Conservation (phyloP, 495 filamentous ascomycete genomes). For the Penicillium ochrochloron region DNA sequence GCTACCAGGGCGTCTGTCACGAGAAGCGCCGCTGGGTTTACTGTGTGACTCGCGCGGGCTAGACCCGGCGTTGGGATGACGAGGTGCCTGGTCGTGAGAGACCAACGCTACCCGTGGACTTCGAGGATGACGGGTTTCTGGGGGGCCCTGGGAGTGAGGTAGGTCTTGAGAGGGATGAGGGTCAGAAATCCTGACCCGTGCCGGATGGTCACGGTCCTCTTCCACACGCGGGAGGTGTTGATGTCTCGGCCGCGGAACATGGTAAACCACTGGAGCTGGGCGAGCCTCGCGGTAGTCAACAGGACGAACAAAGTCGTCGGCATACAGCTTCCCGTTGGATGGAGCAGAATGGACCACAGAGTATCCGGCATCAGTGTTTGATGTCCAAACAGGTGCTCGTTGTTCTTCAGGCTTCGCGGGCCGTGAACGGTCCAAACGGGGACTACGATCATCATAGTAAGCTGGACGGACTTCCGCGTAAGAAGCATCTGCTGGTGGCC, state of each 20-base stretch:
- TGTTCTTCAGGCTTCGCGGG: constrained; percentile 19
- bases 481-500: constrained; percentile 19
- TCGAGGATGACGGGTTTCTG: constrained; percentile 18
- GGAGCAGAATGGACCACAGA: constrained; percentile 23
- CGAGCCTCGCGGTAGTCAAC: constrained; percentile 38
- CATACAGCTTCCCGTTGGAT: constrained; percentile 37
- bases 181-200: constrained; percentile 19
- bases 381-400: constrained; percentile 18
- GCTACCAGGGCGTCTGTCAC: constrained; percentile 27
- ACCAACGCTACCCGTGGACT: constrained; percentile 18
- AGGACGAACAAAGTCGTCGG: constrained; percentile 45
- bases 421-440: constrained; percentile 20
- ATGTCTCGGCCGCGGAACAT: constrained; percentile 21
- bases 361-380: constrained; percentile 23
- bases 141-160: constrained; percentile 20
- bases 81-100: constrained; percentile 21
- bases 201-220: constrained; percentile 23
- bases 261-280: constrained; percentile 31
- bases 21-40: constrained; percentile 18
- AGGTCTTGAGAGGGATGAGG: constrained; percentile 22
- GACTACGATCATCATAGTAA: constrained; percentile 30
- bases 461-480: constrained; percentile 20
- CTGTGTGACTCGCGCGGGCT: constrained; percentile 11
- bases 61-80: constrained; percentile 11
- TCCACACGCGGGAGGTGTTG: constrained; percentile 23